These are phyloP conservation scores for Perkinsus chesapeaki DNA, from an alignment of 169 alveolate genomes.

Conservation along the genomic window DNA sequence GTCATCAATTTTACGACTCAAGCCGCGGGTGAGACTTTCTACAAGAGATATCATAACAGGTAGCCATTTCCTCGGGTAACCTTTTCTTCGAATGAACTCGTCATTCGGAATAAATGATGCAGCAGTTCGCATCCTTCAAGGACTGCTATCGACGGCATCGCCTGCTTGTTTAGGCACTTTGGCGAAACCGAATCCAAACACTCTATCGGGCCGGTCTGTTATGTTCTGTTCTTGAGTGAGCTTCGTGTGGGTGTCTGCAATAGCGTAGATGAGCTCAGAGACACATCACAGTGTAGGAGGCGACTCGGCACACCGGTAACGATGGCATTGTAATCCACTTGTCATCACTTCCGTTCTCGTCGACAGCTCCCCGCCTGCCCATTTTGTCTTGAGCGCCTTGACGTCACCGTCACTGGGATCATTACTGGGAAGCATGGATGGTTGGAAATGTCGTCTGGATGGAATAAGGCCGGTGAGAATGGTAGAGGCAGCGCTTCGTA, in stretches of 20 bases:
- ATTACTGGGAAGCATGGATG: neutral
- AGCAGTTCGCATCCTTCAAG: too few relatives aligned
- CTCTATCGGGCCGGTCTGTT: neutral
- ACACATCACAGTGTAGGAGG: neutral
- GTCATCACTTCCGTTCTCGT: neutral
- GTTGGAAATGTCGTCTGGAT: neutral
- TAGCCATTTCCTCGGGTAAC: too few relatives aligned
- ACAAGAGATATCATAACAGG: neutral
- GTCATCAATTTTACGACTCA: neutral
- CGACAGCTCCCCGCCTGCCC: conserved; percentile 47
- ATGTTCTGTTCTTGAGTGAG: neutral
- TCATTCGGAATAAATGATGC: too few relatives aligned
- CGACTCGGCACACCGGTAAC: neutral
- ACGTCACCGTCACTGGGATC: conserved; percentile 36
- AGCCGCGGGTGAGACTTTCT: neutral
- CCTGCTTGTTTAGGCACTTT: neutral
- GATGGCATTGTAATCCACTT: neutral
- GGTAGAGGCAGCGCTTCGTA: neutral
- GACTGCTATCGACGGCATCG: neutral
- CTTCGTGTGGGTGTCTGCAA: neutral
- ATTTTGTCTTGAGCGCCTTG: conserved; percentile 45
- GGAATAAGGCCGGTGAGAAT: neutral
- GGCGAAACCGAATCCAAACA: neutral
- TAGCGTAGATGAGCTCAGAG: neutral
- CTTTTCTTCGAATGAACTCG: too few relatives aligned